Conservation (phyloP, 495 filamentous ascomycete species). For the Lentithecium fluviatile region DNA sequence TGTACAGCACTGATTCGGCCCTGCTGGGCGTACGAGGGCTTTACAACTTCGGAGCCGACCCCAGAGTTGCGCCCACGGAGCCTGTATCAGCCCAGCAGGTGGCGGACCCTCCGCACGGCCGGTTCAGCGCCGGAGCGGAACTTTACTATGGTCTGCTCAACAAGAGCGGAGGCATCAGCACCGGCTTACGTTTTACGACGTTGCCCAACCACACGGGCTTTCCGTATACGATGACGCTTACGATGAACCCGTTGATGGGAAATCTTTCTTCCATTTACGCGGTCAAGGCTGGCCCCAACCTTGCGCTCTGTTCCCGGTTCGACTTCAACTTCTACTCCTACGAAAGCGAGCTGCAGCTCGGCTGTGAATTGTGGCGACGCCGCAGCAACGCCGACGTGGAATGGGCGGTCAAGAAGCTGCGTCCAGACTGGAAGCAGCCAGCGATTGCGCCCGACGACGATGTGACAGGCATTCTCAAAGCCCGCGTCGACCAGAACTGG, state of each 20-base stretch:
- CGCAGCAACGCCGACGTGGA: slow-evolving; percentile 47
- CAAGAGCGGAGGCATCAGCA: slow-evolving; percentile 80
- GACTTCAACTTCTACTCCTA: slow-evolving; percentile 98
- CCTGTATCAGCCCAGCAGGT: slow-evolving; percentile 16
- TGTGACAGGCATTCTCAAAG: slow-evolving; percentile 84
- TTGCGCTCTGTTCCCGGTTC: slow-evolving; percentile 83
- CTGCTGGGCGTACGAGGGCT: slow-evolving; percentile 83
- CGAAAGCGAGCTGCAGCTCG: slow-evolving; percentile 87
- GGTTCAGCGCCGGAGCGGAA: slow-evolving; percentile 68
- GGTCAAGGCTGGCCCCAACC: slow-evolving; percentile 74
- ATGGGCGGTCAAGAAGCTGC: slow-evolving; percentile 39
- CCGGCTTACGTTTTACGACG: slow-evolving; percentile 84
- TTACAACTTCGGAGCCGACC: slow-evolving; percentile 91
- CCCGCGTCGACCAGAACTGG: slow-evolving; percentile 79
- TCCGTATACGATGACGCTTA: slow-evolving; percentile 81
- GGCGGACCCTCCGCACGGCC: slow-evolving; percentile 37
- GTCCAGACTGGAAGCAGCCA: slow-evolving; percentile 36
- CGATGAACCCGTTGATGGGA: slow-evolving; percentile 86
- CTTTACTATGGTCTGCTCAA: slow-evolving; percentile 92
- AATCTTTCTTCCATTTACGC: slow-evolving; percentile 87
- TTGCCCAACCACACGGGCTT: slow-evolving; percentile 82
- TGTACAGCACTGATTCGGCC: slow-evolving; percentile 89
- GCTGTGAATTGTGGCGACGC: slow-evolving; percentile 82
- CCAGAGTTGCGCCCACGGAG: slow-evolving; percentile 45
- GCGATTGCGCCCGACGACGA: slow-evolving; percentile 51